phyloP scores from a whole-genome alignment of 2,329 filamentous ascomycete genomes.

The Verticillium isaacii region DNA sequence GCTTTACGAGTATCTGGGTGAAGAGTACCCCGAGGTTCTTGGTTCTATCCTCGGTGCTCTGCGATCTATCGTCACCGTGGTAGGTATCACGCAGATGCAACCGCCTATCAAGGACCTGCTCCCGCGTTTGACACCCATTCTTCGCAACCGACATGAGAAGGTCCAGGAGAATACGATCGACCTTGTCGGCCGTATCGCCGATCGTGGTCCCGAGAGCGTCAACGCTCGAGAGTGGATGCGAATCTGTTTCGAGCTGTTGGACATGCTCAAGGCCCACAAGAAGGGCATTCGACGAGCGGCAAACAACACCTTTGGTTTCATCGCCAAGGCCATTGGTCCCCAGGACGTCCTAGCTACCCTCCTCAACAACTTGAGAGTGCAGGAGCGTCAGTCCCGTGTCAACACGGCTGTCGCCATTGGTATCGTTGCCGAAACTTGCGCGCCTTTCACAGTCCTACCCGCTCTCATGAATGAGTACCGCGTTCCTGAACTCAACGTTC shows the following conservation, averaged over 20 bases:
- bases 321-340: conserved; percentile 96
- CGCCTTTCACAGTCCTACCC: conserved; percentile 96
- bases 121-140: conserved; percentile 92
- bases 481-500: conserved; percentile 95
- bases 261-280: conserved; percentile 99
- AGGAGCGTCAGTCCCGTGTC: conserved; percentile 96
- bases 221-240: conserved; percentile 99
- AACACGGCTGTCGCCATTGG: conserved; percentile 98
- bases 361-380: conserved; percentile 92
- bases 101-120: conserved; percentile 95
- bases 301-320: conserved; percentile 99
- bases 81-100: conserved; percentile 97
- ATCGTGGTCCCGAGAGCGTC: conserved; percentile 92
- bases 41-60: conserved; percentile 94
- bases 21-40: conserved; percentile 96
- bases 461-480: conserved; percentile 99
- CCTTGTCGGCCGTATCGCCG: conserved; percentile 93
- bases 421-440: conserved; percentile 97
- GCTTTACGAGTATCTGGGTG: conserved; percentile 95
- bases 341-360: conserved; percentile 95
- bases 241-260: conserved; percentile 96
- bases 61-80: conserved; percentile 93
- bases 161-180: conserved; percentile 99
- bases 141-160: conserved; percentile 97
- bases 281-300: conserved; percentile 97